Percentiles rank a stretch among this genome's conserved stretches.
These are phyloP conservation scores for Suillus subalutaceus DNA, from an alignment of 768 basidiomycete species.

Conservation along the genomic window DNA sequence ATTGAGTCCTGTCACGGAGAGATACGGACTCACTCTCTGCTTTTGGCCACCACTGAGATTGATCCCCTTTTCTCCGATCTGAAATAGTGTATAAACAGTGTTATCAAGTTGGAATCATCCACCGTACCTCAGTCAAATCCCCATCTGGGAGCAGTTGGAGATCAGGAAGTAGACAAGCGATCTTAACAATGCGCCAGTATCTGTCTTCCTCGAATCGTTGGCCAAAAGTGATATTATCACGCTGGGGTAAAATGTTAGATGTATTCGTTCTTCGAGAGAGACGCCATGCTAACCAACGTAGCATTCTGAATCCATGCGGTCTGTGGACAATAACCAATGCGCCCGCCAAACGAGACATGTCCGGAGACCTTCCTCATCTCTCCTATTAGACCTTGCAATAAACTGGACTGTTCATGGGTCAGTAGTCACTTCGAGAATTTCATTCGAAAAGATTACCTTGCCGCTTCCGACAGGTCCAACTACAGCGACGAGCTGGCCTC, in stretches of 20 bases:
- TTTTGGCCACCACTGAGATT: constrained; percentile 70
- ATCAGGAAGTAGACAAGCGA: constrained; percentile 63
- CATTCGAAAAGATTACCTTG: constrained; percentile 39
- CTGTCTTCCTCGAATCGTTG: constrained; percentile 61
- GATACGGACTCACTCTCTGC: constrained; percentile 44
- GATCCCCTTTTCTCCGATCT: constrained; percentile 77
- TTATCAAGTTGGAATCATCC: neutral
- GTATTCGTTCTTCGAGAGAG: neutral
- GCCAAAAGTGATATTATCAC: constrained; percentile 72
- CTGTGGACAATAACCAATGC: constrained; percentile 74
- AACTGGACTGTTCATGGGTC: constrained; percentile 42
- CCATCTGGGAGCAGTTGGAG: constrained; percentile 68
- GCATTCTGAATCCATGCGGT: constrained; percentile 80
- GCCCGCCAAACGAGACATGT: constrained; percentile 59
- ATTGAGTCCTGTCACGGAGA: neutral
- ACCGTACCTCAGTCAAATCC: constrained; percentile 67
- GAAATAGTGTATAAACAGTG: neutral
- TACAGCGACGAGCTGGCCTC: constrained; percentile 63
- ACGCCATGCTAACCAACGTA: constrained; percentile 42
- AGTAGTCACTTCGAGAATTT: neutral
- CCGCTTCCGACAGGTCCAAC: constrained; percentile 76
- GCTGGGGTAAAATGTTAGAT: constrained; percentile 31
- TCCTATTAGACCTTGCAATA: constrained; percentile 65
- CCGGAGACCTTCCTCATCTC: constrained; percentile 68
- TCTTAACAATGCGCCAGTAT: constrained; percentile 66